Conservation (phyloP, 305 asterid species). For the Salvia sclarea region DNA sequence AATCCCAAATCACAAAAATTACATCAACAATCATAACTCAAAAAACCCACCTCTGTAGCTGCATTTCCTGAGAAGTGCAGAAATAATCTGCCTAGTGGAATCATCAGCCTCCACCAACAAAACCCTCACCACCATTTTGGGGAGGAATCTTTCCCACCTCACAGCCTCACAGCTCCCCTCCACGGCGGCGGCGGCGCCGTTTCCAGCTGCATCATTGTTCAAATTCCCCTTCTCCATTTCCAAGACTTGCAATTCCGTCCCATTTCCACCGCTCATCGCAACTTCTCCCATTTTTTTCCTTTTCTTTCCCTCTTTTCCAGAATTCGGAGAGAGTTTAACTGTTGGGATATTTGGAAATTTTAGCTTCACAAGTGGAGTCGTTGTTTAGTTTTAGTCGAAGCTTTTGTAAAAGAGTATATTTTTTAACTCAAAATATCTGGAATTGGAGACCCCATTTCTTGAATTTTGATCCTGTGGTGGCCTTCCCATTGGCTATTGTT, state of each 20-base stretch:
- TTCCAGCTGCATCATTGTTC: slow-evolving; percentile 25
- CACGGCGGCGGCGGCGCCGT: slow-evolving; percentile 31
- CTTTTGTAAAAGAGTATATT: slow-evolving; percentile 23
- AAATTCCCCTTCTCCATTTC: slow-evolving; percentile 32
- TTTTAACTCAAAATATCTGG: slow-evolving; percentile 50
- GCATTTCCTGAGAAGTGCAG: slow-evolving; percentile 96
- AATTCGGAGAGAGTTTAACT: slow-evolving; percentile 17
- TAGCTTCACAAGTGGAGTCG: not conserved
- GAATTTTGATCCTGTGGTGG: slow-evolving; percentile 41
- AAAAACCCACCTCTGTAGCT: slow-evolving; percentile 70
- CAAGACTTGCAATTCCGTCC: slow-evolving; percentile 34
- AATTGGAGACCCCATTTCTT: slow-evolving; percentile 35
- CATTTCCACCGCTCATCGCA: slow-evolving; percentile 49
- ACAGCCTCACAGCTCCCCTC: slow-evolving; percentile 35
- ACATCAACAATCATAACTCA: not conserved
- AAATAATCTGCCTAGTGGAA: slow-evolving; percentile 87
- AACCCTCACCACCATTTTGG: slow-evolving; percentile 73
- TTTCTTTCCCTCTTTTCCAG: slow-evolving; percentile 1
- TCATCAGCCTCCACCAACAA: slow-evolving; percentile 89
- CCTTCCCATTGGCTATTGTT: slow-evolving; percentile 8
- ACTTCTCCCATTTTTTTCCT: slow-evolving; percentile 73
- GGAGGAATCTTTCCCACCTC: slow-evolving; percentile 83
- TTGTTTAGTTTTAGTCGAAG: slow-evolving; percentile 15
- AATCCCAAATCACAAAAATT: slow-evolving; percentile 6
- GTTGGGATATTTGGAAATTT: slow-evolving; percentile 23